Percentiles rank a stretch among this genome's conserved stretches.
These are phyloP conservation scores for Talinum fruticosum DNA, from an alignment of 148 eudicot species.

Conservation along the genomic window DNA sequence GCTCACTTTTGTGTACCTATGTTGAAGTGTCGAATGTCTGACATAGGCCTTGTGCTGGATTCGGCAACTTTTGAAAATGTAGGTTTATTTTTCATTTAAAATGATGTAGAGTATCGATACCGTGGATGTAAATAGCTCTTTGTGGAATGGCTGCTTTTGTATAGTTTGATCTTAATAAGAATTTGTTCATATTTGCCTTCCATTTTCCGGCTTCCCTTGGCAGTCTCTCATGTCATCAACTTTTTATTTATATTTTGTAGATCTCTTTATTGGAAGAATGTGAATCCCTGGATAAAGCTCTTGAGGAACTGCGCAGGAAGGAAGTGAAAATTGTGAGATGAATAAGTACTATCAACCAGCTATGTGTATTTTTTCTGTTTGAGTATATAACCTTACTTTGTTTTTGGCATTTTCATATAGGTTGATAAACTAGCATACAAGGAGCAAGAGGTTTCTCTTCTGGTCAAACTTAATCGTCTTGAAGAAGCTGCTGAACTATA, in stretches of 20 bases:
- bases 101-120: no score
- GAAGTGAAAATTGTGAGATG: slow-evolving; percentile 75
- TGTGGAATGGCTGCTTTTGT: no score
- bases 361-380: not conserved
- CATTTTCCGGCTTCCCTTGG: not conserved
- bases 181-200: not conserved
- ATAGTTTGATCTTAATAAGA: no score
- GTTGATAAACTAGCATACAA: slow-evolving; percentile 78
- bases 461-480: slow-evolving; percentile 65
- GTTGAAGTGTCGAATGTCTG: no score
- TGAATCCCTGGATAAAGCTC: slow-evolving; percentile 70
- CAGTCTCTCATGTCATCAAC: not conserved
- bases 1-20: no score
- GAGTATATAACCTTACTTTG: slow-evolving; percentile 12
- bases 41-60: no score
- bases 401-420: slow-evolving; percentile 35
- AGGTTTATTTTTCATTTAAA: no score
- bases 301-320: slow-evolving; percentile 74
- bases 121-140: no score
- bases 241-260: slow-evolving; percentile 33
- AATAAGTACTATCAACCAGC: not conserved
- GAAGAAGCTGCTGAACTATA: slow-evolving; percentile 76
- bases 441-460: slow-evolving; percentile 90
- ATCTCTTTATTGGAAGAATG: slow-evolving; percentile 88
- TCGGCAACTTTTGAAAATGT: no score